Conservation (phyloP, 106 monocot species). For the Platanthera zijinensis region DNA sequence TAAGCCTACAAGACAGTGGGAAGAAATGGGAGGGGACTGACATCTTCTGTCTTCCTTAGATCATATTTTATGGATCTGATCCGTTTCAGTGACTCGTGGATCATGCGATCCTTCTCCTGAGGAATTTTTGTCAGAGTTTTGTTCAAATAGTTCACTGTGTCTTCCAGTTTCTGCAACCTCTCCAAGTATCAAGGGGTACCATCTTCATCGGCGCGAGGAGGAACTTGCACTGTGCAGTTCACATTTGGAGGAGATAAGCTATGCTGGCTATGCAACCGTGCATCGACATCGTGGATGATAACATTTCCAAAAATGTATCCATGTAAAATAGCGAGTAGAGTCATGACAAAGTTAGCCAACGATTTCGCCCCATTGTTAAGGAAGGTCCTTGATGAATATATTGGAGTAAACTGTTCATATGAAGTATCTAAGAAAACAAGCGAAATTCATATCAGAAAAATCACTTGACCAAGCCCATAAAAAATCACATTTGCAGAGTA, state of each 20-base stretch:
- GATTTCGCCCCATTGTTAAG: neutral
- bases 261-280: constrained; percentile 9
- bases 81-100: constrained; percentile 52
- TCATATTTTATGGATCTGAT: constrained; percentile 64
- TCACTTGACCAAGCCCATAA: neutral
- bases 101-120: constrained; percentile 51
- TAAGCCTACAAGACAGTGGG: neutral
- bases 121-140: constrained; percentile 39
- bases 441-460: neutral
- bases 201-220: constrained; percentile 15
- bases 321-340: constrained; percentile 16
- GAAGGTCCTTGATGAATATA: neutral
- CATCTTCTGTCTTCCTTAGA: constrained; percentile 62
- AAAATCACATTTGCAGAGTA: too few relatives aligned
- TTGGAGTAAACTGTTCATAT: neutral
- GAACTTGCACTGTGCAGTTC: neutral
- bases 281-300: neutral
- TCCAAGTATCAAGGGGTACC: constrained; percentile 38
- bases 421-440: neutral
- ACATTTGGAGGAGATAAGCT: constrained; percentile 5
- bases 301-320: neutral
- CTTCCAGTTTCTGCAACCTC: constrained; percentile 66
- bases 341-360: neutral
- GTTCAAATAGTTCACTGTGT: constrained; percentile 31
- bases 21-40: constrained; percentile 12